phyloP scores from a whole-genome alignment of 2,329 filamentous ascomycete species.

The Chaetomium globosum region DNA sequence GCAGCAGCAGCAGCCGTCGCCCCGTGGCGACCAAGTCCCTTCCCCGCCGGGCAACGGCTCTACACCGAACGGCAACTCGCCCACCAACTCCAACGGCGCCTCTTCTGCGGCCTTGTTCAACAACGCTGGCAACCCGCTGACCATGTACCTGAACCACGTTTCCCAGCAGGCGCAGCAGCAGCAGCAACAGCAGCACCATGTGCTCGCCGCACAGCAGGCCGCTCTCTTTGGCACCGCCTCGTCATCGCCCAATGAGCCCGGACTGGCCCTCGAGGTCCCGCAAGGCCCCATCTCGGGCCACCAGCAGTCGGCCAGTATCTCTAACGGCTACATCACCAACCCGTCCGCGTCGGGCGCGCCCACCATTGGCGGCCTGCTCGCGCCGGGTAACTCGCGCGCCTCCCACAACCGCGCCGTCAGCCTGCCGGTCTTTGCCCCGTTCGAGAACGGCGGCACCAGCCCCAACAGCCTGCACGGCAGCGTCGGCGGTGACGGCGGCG shows the following conservation, averaged over 20 bases:
- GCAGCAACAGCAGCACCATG: conserved; percentile 72
- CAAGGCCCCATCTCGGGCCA: conserved; percentile 64
- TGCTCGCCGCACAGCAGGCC: conserved; percentile 74
- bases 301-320: conserved; percentile 67
- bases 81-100: conserved; percentile 56
- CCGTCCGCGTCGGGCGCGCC: conserved; percentile 60
- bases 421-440: conserved; percentile 71
- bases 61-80: conserved; percentile 60
- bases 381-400: conserved; percentile 61
- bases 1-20: conserved; percentile 53
- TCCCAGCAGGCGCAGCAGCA: conserved; percentile 72
- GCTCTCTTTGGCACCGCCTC: conserved; percentile 76
- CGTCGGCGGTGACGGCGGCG: conserved; percentile 51
- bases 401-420: conserved; percentile 83
- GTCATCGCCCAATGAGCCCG: conserved; percentile 56
- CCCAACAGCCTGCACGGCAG: conserved; percentile 53
- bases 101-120: conserved; percentile 75
- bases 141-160: conserved; percentile 87
- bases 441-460: conserved; percentile 62
- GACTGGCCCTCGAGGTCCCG: conserved; percentile 59
- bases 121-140: conserved; percentile 82
- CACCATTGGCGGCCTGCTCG: conserved; percentile 75
- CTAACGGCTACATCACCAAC: conserved; percentile 62
- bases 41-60: conserved; percentile 63
- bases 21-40: conserved; percentile 62